Conservation (phyloP, 176 grass and related monocot species). For the Poa annua region DNA sequence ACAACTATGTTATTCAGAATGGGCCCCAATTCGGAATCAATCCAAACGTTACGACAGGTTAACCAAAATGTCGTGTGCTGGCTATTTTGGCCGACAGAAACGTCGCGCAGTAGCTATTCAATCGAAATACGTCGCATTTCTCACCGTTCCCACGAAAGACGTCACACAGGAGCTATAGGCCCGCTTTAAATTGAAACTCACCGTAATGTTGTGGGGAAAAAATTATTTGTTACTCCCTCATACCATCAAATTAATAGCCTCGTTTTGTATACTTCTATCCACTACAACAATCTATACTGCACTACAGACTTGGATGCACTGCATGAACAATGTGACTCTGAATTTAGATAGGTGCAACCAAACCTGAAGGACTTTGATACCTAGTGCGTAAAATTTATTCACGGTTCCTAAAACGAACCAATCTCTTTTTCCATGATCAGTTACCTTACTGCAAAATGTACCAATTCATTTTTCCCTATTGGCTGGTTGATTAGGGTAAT, state of each 20-base stretch:
- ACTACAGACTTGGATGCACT: neutral
- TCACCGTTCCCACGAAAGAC: no score
- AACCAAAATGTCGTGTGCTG: no score
- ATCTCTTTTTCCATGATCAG: neutral
- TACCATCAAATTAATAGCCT: neutral
- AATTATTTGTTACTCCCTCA: neutral
- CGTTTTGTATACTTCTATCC: neutral
- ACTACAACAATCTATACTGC: neutral
- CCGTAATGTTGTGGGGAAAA: neutral
- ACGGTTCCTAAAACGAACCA: no score
- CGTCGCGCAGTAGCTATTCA: no score
- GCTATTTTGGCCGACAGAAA: no score
- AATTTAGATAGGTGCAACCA: neutral
- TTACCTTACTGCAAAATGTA: neutral
- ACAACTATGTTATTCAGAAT: no score
- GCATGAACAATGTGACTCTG: neutral
- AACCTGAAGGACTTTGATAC: no score
- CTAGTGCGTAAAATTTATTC: neutral
- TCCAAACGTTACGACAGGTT: no score
- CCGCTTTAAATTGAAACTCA: neutral
- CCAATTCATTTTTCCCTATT: neutral
- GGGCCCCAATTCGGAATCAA: no score
- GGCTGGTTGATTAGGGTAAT: neutral
- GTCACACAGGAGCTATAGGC: no score
- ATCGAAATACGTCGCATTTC: no score